These are phyloP conservation scores for Ophiognomonia clavigignenti-juglandacearum DNA, from an alignment of 2,329 filamentous ascomycete genomes.

Conservation along the genomic window DNA sequence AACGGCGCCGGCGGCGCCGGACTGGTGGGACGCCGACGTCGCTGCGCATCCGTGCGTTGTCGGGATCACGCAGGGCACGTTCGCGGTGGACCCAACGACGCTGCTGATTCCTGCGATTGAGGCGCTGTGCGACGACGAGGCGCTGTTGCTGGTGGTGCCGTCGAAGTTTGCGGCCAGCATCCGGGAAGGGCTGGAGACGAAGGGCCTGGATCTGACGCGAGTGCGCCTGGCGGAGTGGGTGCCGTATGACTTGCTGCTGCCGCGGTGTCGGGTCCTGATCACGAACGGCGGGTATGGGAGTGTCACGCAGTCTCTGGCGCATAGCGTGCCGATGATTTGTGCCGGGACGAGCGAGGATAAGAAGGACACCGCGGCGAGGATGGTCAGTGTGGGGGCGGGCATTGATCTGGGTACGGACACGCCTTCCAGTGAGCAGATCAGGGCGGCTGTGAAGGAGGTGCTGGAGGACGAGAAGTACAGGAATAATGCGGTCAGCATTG, in stretches of 20 bases:
- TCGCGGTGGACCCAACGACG: constrained; percentile 31
- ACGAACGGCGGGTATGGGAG: constrained; percentile 46
- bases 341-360: constrained; percentile 38
- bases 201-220: constrained; percentile 19
- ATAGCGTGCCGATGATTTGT: constrained; percentile 43
- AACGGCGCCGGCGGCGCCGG: constrained; percentile 20
- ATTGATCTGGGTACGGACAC: constrained; percentile 35
- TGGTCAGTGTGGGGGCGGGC: constrained; percentile 37
- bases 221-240: constrained; percentile 29
- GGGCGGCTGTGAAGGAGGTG: constrained; percentile 26
- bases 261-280: constrained; percentile 34
- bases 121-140: constrained; percentile 24
- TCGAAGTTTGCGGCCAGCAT: constrained; percentile 27
- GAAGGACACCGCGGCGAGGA: constrained; percentile 34
- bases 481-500: constrained; percentile 21
- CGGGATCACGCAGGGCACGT: constrained; percentile 33
- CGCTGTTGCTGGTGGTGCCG: constrained; percentile 28
- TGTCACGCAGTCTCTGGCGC: constrained; percentile 37
- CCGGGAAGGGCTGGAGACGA: constrained; percentile 2
- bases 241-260: constrained; percentile 31
- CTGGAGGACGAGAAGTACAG: constrained; percentile 27
- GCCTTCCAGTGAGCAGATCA: constrained; percentile 25
- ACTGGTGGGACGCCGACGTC: constrained; percentile 29
- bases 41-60: constrained; percentile 24
- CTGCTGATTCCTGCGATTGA: constrained; percentile 33